Evolutionary conservation across 305 asterid genomes (phyloP).

Genomic region (Andrographis paniculata): DNA sequence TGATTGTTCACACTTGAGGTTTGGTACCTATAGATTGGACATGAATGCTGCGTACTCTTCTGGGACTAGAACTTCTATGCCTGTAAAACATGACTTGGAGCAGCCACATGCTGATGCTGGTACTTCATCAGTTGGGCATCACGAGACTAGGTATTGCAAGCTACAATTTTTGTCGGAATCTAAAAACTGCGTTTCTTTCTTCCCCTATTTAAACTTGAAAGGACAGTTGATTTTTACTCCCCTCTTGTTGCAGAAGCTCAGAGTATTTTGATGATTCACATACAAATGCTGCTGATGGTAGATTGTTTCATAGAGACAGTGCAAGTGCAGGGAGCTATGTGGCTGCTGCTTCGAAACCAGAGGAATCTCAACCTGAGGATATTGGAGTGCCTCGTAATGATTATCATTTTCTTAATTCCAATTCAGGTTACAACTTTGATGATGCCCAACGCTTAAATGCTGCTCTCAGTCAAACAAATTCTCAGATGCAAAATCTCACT

Average conservation of each 20-base stretch:
- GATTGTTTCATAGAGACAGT: slow-evolving; percentile 52
- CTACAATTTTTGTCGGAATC: slow-evolving; percentile 2
- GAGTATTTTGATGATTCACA: slow-evolving; percentile 71
- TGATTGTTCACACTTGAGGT: slow-evolving; percentile 82
- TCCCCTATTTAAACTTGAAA: slow-evolving; percentile 3
- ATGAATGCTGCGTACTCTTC: slow-evolving; percentile 27
- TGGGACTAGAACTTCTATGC: slow-evolving; percentile 8
- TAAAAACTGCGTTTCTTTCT: slow-evolving; percentile 1
- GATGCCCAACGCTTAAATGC: slow-evolving; percentile 53
- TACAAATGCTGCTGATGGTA: slow-evolving; percentile 57
- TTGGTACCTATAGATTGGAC: slow-evolving; percentile 80
- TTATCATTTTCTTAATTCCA: slow-evolving; percentile 59
- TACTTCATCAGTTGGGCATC: slow-evolving; percentile 44
- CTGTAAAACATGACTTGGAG: slow-evolving; percentile 39
- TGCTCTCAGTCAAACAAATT: slow-evolving; percentile 45
- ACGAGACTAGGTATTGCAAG: slow-evolving; percentile 46
- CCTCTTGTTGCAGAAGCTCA: slow-evolving; percentile 44
- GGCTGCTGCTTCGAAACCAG: slow-evolving; percentile 55
- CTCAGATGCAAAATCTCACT: slow-evolving; percentile 68
- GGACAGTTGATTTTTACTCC: slow-evolving; percentile 2
- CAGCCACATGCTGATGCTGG: slow-evolving; percentile 43
- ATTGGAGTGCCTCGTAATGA: slow-evolving; percentile 52
- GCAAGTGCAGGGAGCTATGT: slow-evolving; percentile 50
- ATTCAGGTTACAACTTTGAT: slow-evolving; percentile 53
- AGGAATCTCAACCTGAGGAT: slow-evolving; percentile 54